phyloP scores from a whole-genome alignment of 2,329 filamentous ascomycete species.

The Cladosporium sp. region DNA sequence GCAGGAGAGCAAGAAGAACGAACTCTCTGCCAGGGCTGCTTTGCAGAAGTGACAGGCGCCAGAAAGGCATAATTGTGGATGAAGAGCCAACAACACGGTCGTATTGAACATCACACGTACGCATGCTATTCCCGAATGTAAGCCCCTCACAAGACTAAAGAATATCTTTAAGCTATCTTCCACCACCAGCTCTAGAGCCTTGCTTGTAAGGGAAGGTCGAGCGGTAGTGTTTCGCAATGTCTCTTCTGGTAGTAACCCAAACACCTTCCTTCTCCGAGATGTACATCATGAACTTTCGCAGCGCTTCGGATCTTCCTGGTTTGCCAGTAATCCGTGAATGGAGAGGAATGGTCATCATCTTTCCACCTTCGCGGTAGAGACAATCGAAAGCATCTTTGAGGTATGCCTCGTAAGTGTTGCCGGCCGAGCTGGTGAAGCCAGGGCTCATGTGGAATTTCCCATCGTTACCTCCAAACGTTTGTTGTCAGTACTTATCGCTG shows the following conservation, averaged over 20 bases:
- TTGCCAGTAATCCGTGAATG: constrained; percentile 38
- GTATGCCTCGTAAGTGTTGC: constrained; percentile 35
- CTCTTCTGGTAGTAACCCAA: constrained; percentile 39
- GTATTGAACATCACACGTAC: too few relatives aligned
- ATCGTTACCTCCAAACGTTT: constrained; percentile 27
- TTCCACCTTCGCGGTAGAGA: constrained; percentile 37
- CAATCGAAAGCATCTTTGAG: constrained; percentile 37
- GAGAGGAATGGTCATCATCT: constrained; percentile 40
- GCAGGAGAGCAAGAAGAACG: too few relatives aligned
- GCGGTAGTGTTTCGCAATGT: constrained; percentile 39
- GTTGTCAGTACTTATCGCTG: constrained; percentile 21
- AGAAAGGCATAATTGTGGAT: too few relatives aligned
- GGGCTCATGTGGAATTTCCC: constrained; percentile 41
- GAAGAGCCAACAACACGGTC: too few relatives aligned
- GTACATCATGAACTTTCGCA: constrained; percentile 37
- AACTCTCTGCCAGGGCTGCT: too few relatives aligned
- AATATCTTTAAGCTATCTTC: too few relatives aligned
- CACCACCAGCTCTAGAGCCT: too few relatives aligned
- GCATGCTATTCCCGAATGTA: too few relatives aligned
- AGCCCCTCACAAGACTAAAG: too few relatives aligned
- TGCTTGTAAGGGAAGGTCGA: constrained; percentile 33
- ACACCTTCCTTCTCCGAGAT: constrained; percentile 35
- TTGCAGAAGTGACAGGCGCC: too few relatives aligned
- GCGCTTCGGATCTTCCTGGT: constrained; percentile 34
- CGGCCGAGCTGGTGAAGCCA: constrained; percentile 36